These are phyloP conservation scores for Clavariopsis aquatica DNA, from an alignment of 495 filamentous ascomycete species.

Conservation along the genomic window DNA sequence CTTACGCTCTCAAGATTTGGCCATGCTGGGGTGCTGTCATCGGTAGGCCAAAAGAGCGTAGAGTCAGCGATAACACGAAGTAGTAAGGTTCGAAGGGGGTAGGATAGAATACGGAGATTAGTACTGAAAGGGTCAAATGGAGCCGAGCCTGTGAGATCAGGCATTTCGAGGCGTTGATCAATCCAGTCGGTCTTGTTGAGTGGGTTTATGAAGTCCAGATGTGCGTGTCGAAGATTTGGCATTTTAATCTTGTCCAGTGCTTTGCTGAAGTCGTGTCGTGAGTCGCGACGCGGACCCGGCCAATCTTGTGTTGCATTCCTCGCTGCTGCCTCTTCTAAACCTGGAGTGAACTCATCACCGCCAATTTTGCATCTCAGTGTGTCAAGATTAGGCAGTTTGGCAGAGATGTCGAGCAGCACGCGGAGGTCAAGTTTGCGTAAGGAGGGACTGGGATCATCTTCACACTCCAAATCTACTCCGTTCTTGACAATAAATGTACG, in stretches of 20 bases:
- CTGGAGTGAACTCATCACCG: neutral
- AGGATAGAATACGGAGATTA: neutral
- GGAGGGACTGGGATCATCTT: neutral
- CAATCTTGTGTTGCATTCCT: neutral
- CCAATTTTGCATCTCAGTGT: neutral
- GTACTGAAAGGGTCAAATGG: neutral
- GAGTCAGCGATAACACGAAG: neutral
- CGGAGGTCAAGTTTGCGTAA: neutral
- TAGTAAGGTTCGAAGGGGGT: neutral
- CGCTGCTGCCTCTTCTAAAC: neutral
- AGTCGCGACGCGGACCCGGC: neutral
- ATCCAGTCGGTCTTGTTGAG: neutral
- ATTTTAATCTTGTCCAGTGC: neutral
- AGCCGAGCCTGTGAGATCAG: neutral
- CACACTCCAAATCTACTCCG: neutral
- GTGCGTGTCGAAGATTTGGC: neutral
- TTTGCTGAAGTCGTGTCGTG: neutral
- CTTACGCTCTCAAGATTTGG: neutral
- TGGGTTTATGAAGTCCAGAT: neutral
- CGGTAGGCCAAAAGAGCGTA: neutral
- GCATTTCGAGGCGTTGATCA: neutral
- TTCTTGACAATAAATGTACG: neutral
- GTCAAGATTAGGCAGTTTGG: neutral
- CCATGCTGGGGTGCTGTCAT: neutral
- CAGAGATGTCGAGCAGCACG: neutral